Evolutionary conservation across 2,329 filamentous ascomycete species (phyloP), one percentile per base, ranked within the genome.

Genomic region (Fusarium hainanense): DNA sequence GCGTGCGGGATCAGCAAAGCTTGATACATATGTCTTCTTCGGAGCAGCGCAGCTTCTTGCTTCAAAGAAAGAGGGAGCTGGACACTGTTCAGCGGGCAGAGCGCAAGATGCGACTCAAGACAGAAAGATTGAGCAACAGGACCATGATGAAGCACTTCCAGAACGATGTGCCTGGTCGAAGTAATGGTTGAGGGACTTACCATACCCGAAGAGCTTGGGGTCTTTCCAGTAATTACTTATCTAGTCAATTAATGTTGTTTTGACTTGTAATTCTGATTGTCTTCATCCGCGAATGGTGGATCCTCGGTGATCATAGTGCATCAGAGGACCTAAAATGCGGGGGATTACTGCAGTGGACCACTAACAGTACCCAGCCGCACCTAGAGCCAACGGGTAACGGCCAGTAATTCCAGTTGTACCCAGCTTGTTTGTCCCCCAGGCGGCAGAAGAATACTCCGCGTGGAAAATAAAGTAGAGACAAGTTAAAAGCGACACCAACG

Each of bases 1-100:
- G 68, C 6, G 50, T 54, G 3, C 65, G 27, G 4, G 73, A 75
- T 2, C 71, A 71, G 5, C 62, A 54, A 28, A 75, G 70, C 12
- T 43, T 75, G 21, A 40, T 70, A 28, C 68, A 75, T 18, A 41
- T 75, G 7, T 40, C 71, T 4, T 44, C 54, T 2, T 63, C 68
- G 1, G 37, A 66, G 21, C 73, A 75, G 34, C 63, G 70, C 0
- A 68, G 50, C 13, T 47, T 72, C 2, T 46, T 72, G 0, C 12
- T 60, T 1, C 57, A 59, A 25, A 52, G 64, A 13, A 72, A 69
- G 52, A 72, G 69, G 52, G 66, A 70, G 2, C 3, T 72, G 13
- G 59, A 70, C 8, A 28, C 27, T 8, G 52, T 37, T 6, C 50
- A 28, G 12, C 54, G 66, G 20, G 16, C 4, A 13, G 69, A 70